Base-by-base conservation (phyloP, 2,329 filamentous ascomycete genomes). In the Aspergillus japonicus region DNA sequence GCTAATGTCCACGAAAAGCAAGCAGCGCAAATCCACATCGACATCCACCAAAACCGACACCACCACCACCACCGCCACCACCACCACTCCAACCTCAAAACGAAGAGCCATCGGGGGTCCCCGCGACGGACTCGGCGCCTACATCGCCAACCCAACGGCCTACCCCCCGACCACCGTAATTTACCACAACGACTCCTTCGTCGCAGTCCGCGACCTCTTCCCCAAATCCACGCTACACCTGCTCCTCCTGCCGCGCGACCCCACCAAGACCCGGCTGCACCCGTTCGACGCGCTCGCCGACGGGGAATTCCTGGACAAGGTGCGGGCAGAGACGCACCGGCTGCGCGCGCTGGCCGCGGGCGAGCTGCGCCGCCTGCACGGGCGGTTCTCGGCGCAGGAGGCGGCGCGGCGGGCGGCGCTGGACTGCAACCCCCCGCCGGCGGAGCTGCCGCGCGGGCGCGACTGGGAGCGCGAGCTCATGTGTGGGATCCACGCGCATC, bases 161-260 rank as follows among this genome's bases (percentile, higher is more conserved):
- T 89, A 86, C 68, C 82, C 87, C 1, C 65, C 81, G 5, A 81
- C 79, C 26, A 78, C 83, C 8, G 84, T 92, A 1, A 80, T 95
- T 57, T 88, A 87, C 69, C 80, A 87, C 74, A 85, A 86, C 64
- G 80, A 85, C n/a, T 78, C 86, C 61, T 91, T 89, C 65, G 90
- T 93, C 54, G 84, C 87, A 21, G 90, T 98, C 73, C 83, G 88
- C 67, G 95, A 99, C 78, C 80, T 87, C 62, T 99, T 87, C 72
- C 93, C 95, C 8, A 99, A 98, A 76, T 86, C 90, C 3, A 87
- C 85, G 3, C 82, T 97, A 4, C 95, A 99, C 78, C 83, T 91
- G 1, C 89, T 99, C 2, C 85, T 98, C n/a, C 86, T 98, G 5
- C 91, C 93, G 6, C 89, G 93, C 53, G 85, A 89, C 47, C 71